A percentile compares a stretch with the other conserved stretches of the same genome.
phyloP scores from a whole-genome alignment of 768 basidiomycete genomes.

The Peribolospora kevripleyi region DNA sequence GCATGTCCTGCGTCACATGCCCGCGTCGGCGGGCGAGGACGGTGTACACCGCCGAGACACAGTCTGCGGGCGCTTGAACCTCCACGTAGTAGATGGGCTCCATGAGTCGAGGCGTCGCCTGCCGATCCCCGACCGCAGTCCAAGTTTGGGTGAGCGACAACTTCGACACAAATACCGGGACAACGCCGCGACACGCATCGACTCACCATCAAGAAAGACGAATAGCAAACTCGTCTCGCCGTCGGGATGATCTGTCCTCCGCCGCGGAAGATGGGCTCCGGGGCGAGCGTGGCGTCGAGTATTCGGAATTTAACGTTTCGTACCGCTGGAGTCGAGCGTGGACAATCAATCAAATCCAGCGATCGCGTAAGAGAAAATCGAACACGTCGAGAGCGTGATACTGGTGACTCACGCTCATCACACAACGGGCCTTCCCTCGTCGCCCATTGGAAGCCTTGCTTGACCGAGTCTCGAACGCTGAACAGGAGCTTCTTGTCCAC shows the following conservation, averaged over 20 bases:
- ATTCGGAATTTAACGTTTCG: slow-evolving; percentile 95
- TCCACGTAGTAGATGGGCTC: slow-evolving; percentile 98
- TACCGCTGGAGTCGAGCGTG: slow-evolving; percentile 38
- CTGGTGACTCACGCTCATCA: slow-evolving; percentile 65
- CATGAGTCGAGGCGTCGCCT: slow-evolving; percentile 87
- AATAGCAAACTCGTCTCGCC: slow-evolving; percentile 94
- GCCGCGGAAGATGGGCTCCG: slow-evolving; percentile 91
- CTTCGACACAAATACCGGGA: neutral
- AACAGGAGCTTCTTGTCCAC: slow-evolving; percentile 79
- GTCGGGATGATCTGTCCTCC: slow-evolving; percentile 98
- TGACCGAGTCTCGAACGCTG: slow-evolving; percentile 79
- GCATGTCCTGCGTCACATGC: slow-evolving; percentile 95
- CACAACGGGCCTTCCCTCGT: slow-evolving; percentile 90
- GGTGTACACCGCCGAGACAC: slow-evolving; percentile 93
- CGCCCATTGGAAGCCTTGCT: slow-evolving; percentile 99
- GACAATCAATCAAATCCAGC: neutral
- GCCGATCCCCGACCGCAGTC: slow-evolving; percentile 1
- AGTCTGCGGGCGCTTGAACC: slow-evolving; percentile 96
- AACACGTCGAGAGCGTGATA: neutral
- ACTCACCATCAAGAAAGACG: slow-evolving; percentile 88
- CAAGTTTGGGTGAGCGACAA: neutral
- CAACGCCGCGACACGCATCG: neutral
- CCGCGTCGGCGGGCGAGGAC: slow-evolving; percentile 94
- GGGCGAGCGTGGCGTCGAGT: slow-evolving; percentile 70
- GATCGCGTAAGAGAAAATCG: neutral